Evolutionary conservation across 495 filamentous ascomycete species (phyloP), one percentile per base, ranked within the genome.

Genomic region (Talaromyces thailandensis): DNA sequence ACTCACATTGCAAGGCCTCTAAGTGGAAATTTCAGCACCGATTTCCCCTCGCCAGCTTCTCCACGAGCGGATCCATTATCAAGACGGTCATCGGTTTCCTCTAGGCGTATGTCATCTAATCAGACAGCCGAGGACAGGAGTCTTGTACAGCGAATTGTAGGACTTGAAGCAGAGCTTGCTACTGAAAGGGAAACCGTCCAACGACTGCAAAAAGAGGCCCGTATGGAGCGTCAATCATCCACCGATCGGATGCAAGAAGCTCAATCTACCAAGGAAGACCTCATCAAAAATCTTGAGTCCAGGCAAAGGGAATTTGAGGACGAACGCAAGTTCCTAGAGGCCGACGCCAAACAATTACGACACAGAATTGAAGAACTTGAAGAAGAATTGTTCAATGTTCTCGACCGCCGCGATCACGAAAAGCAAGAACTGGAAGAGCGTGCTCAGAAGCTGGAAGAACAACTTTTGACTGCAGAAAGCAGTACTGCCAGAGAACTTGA

Each of bases 281-380:
- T 99, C 1, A 84, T 99, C 70, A 88, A 89, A 45, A 99, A 99
- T 68, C 87, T 99, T 70, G 92, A 97, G 67, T 90, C 93, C 32
- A 83, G 91, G 32, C 90, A 96, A 69, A 85, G 85, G 29, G 93
- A 98, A 68, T 96, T 96, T 67, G 80, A 88, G 50, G 85, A 86
- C 59, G 92, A 98, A 71, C 85, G 93, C 25, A 88, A 85, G 66
- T 86, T 83, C 9, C 78, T 97, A 18, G 89, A 96, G 66, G 75
- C 81, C 18, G 92, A 98, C 72, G 83, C 93, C 58, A 85, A 84
- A 60, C 83, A 84, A 28, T 79, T 90, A 60, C 90, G 88, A 65
- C 77, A 84, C 26, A 88, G 86, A 56, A 79, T 91, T 0, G 95
- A 98, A 65, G 90, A 96, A 64, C 76, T 89, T 24, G 92, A 98